A percentile compares a stretch with the other conserved stretches of the same genome.
These are phyloP conservation scores for Penicillium sclerotiorum DNA, from an alignment of 2,329 filamentous ascomycete genomes.

Conservation along the genomic window DNA sequence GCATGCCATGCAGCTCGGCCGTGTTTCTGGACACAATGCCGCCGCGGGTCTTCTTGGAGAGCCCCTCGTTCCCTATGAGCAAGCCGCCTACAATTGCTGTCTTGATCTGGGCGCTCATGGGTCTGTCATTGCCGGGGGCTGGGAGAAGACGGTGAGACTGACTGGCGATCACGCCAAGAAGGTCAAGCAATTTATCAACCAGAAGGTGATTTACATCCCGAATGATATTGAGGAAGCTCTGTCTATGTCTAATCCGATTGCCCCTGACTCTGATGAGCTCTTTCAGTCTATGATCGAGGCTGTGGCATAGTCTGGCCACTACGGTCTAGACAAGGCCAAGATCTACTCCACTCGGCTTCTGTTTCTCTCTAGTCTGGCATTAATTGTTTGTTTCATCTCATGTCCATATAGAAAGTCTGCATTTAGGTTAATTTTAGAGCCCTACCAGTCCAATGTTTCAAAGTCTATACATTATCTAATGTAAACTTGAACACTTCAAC, in stretches of 20 bases:
- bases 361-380: no score
- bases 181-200: conserved; percentile 40
- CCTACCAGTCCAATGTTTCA: no score
- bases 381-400: no score
- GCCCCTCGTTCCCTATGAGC: conserved; percentile 28
- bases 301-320: conserved; percentile 6
- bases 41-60: conserved; percentile 37
- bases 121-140: conserved; percentile 29
- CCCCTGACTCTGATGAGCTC: conserved; percentile 13
- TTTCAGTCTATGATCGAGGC: conserved; percentile 11
- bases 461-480: no score
- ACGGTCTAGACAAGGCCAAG: no score
- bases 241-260: conserved; percentile 25
- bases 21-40: conserved; percentile 38
- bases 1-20: conserved; percentile 41
- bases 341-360: no score
- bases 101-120: conserved; percentile 42
- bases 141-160: conserved; percentile 33
- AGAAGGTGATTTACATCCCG: conserved; percentile 39
- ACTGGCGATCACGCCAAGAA: conserved; percentile 34
- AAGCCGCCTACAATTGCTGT: conserved; percentile 36
- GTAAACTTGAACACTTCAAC: no score
- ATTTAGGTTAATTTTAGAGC: no score
- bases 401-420: no score
- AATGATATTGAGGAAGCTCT: conserved; percentile 25